Evolutionary conservation across 495 filamentous ascomycete species (phyloP).

Genomic region (Penicillium angulare): DNA sequence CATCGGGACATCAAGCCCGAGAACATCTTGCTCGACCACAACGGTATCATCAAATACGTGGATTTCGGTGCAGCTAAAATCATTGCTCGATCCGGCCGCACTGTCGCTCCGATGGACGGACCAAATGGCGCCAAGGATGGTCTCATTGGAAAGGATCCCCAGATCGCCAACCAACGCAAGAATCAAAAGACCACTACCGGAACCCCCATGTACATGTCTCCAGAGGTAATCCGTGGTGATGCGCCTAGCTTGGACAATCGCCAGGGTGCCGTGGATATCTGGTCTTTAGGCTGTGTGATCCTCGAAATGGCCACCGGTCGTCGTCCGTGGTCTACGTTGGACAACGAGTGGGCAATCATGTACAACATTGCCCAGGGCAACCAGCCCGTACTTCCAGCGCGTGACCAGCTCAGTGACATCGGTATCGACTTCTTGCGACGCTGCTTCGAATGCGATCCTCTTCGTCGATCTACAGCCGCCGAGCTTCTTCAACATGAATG

Average conservation of each 20-base stretch:
- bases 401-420: conserved; percentile 77
- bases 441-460: conserved; percentile 86
- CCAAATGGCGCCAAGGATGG: conserved; percentile 41
- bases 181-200: conserved; percentile 92
- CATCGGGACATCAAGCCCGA: conserved; percentile 99
- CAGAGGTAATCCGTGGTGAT: conserved; percentile 92
- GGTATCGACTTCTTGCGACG: conserved; percentile 86
- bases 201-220: conserved; percentile 99
- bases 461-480: conserved; percentile 73
- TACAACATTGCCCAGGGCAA: conserved; percentile 99
- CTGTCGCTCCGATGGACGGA: conserved; percentile 62
- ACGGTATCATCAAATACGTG: conserved; percentile 98
- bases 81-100: conserved; percentile 91
- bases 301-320: conserved; percentile 96
- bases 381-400: conserved; percentile 74
- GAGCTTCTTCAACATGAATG: conserved; percentile 95
- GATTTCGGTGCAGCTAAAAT: conserved; percentile 98
- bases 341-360: conserved; percentile 99
- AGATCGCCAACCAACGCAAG: conserved; percentile 44
- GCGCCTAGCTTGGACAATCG: conserved; percentile 49
- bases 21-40: conserved; percentile 96
- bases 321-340: conserved; percentile 92
- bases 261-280: conserved; percentile 93
- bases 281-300: conserved; percentile 96
- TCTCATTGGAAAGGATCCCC: conserved; percentile 29